These are phyloP conservation scores for Berberis thunbergii DNA, from an alignment of 164 flowering plant species.

Conservation along the genomic window DNA sequence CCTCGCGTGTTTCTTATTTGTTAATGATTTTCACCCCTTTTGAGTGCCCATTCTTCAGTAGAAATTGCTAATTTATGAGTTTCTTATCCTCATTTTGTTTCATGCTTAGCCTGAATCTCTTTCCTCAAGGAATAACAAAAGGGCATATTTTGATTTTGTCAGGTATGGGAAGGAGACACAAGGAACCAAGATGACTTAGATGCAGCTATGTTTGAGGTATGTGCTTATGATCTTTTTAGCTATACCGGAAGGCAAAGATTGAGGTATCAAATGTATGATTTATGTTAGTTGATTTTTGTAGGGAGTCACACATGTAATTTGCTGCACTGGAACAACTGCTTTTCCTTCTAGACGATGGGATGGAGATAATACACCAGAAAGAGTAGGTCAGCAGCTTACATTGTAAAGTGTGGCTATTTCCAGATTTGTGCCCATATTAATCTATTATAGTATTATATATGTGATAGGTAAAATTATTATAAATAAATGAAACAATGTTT, in stretches of 20 bases:
- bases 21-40: too few relatives aligned
- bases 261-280: constrained; percentile 1
- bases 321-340: constrained; percentile 96
- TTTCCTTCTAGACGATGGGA: constrained; percentile 95
- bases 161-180: constrained; percentile 79
- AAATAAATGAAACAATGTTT: too few relatives aligned
- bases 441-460: not conserved
- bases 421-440: not conserved
- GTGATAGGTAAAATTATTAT: not conserved
- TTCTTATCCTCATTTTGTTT: too few relatives aligned
- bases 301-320: constrained; percentile 96
- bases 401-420: constrained; percentile 1
- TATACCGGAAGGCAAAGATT: constrained; percentile 1
- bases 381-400: constrained; percentile 61
- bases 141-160: not conserved
- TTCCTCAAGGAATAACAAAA: too few relatives aligned
- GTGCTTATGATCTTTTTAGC: constrained; percentile 8
- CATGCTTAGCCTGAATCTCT: too few relatives aligned
- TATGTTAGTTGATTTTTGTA: constrained; percentile 12
- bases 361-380: constrained; percentile 91
- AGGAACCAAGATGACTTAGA: constrained; percentile 62
- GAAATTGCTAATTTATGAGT: not conserved
- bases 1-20: not conserved
- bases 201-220: constrained; percentile 81
- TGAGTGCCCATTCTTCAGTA: not conserved